Evolutionary conservation across 805 yeast genomes (phyloP).

Genomic region (Candida alai): DNA sequence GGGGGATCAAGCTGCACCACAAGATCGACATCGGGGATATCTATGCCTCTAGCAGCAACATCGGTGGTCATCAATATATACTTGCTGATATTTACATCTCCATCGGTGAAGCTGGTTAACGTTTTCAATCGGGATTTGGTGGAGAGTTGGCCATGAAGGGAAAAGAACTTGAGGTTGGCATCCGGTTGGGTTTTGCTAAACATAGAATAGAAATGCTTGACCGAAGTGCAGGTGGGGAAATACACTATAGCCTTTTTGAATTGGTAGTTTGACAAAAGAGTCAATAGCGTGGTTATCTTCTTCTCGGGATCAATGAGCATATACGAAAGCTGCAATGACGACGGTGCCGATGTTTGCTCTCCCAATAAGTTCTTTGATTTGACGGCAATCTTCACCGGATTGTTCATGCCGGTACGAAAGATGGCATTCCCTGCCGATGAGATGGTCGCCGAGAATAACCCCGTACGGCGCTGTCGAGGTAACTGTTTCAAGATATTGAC

Average conservation of each 20-base stretch:
- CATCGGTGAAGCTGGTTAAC: slow-evolving; percentile 53
- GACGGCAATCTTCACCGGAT: slow-evolving; percentile 86
- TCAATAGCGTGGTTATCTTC: slow-evolving; percentile 58
- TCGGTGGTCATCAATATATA: slow-evolving; percentile 85
- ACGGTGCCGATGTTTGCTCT: slow-evolving; percentile 48
- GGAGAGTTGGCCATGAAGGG: slow-evolving; percentile 89
- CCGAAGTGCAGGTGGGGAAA: slow-evolving; percentile 86
- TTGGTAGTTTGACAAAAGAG: slow-evolving; percentile 48
- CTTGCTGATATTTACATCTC: slow-evolving; percentile 37
- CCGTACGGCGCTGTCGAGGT: slow-evolving; percentile 92
- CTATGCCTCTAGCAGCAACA: slow-evolving; percentile 98
- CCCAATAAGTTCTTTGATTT: slow-evolving; percentile 37
- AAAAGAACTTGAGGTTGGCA: slow-evolving; percentile 46
- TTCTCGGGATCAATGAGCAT: slow-evolving; percentile 52
- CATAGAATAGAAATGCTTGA: slow-evolving; percentile 67
- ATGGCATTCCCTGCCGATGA: slow-evolving; percentile 75
- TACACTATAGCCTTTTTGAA: slow-evolving; percentile 85
- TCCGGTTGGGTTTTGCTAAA: slow-evolving; percentile 36
- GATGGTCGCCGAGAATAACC: slow-evolving; percentile 91
- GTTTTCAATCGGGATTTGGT: slow-evolving; percentile 77
- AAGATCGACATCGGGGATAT: slow-evolving; percentile 89
- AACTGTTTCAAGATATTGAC: slow-evolving; percentile 60
- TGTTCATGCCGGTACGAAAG: slow-evolving; percentile 85
- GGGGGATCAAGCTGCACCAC: slow-evolving; percentile 97
- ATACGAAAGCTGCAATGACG: slow-evolving; percentile 59